Evolutionary conservation across 2,329 filamentous ascomycete species (phyloP).

Genomic region (Pezicula radicicola): DNA sequence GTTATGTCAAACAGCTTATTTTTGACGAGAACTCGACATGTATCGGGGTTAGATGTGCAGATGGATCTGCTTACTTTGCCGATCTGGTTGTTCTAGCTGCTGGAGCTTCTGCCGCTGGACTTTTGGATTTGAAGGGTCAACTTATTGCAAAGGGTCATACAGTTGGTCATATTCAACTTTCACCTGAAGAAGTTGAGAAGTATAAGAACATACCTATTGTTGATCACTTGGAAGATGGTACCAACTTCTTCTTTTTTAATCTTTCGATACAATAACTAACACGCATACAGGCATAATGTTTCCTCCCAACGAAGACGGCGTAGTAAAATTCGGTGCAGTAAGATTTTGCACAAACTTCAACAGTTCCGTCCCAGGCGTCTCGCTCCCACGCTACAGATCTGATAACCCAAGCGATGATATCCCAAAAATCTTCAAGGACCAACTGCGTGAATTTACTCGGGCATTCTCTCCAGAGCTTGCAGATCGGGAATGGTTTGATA

Average conservation of each 20-base stretch:
- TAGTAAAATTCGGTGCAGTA: background rate
- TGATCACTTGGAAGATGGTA: background rate
- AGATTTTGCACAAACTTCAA: background rate
- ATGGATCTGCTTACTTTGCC: slow-evolving; percentile 43
- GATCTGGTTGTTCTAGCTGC: slow-evolving; percentile 50
- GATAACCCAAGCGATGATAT: background rate
- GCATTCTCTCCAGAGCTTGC: background rate
- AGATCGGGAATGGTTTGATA: background rate
- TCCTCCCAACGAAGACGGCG: background rate
- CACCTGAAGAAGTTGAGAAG: slow-evolving; percentile 38
- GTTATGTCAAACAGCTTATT: slow-evolving; percentile 32
- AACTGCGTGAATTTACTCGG: background rate
- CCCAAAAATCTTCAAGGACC: background rate
- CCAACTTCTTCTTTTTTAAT: background rate
- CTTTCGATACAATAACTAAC: background rate
- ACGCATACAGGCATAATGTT: background rate
- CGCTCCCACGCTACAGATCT: background rate
- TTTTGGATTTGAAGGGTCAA: slow-evolving; percentile 47
- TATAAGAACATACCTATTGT: slow-evolving; percentile 1
- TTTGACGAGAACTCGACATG: slow-evolving; percentile 44
- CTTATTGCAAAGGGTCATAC: slow-evolving; percentile 47
- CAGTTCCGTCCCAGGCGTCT: background rate
- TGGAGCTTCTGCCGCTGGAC: slow-evolving; percentile 51
- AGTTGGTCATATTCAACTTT: slow-evolving; percentile 49
- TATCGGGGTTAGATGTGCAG: slow-evolving; percentile 43